Evolutionary conservation across 2,329 filamentous ascomycete species (phyloP), one percentile per base, ranked within the genome.

Genomic region (Sclerotinia spermophila): DNA sequence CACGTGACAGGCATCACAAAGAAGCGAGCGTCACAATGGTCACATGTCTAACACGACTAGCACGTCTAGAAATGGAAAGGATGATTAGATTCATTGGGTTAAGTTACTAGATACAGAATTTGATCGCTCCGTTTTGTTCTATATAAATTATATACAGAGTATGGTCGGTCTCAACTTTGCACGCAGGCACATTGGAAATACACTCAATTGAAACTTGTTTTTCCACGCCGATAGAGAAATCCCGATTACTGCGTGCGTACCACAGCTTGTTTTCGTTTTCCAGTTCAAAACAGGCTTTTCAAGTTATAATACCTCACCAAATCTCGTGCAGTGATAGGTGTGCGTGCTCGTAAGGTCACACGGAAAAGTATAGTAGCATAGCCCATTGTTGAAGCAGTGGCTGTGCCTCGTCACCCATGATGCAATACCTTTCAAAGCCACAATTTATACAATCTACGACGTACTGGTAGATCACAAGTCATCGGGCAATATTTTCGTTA

Each of bases 401-500:
- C 61, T 53, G 27, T 40, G 45, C 45, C 35, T 65, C 45, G 62
- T 65, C 62, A 53, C 24, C n/a, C 45, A 40, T 65, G 62, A 65
- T 53, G 45, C 17, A 65, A 53, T 65, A 24, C 62, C 53, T n/a
- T 53, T 45, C 62, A 53, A 65, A 65, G 62, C 62, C 62, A 65
- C 62, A 65, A 21, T 40, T 40, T 35, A 51, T 30, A 30, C 24
- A 59, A 61, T 61, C 17, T n/a, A 45, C n/a, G n/a, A n/a, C n/a
- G n/a, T n/a, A n/a, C 35, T 4, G 1, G 30, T n/a, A 30, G 27
- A 27, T 61, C 40, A 45, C 40, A 3, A 44, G 40, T 33, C 27
- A 42, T n/a, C 40, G 30, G n/a, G 19, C 40, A 13, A 13, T 13
- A 35, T 64, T 40, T 15, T 40, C 33, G 19, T 38, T 7, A 40